phyloP scores from a whole-genome alignment of 257 asterid genomes.

The Fraxinus quadrangulata region DNA sequence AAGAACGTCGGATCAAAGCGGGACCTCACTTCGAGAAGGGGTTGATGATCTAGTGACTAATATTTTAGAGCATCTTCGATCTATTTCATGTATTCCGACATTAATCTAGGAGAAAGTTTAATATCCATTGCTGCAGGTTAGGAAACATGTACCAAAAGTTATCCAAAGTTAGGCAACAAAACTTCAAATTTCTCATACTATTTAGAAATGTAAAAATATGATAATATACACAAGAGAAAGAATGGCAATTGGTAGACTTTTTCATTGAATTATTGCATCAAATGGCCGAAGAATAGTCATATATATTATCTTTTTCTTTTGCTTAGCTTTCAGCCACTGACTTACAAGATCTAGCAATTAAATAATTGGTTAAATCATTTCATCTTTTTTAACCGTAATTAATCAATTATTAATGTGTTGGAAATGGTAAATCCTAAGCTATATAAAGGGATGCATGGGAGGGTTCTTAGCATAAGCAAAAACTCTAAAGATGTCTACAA shows the following conservation, averaged over 20 bases:
- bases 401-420: not conserved
- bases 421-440: slow-evolving; percentile 29
- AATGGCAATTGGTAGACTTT: slow-evolving; percentile 26
- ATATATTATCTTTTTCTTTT: not conserved
- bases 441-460: slow-evolving; percentile 25
- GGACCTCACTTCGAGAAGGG: no score
- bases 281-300: not conserved
- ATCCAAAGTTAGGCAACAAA: slow-evolving; percentile 15
- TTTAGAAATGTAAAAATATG: not conserved
- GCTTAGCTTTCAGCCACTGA: slow-evolving; percentile 16
- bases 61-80: no score
- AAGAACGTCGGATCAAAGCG: no score
- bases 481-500: slow-evolving; percentile 28
- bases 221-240: not conserved
- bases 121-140: no score
- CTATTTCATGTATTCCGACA: no score
- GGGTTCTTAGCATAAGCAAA: slow-evolving; percentile 10
- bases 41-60: no score
- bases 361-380: slow-evolving; percentile 9
- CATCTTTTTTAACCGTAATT: slow-evolving; percentile 12
- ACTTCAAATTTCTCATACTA: slow-evolving; percentile 7
- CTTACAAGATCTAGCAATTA: slow-evolving; percentile 11
- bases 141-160: not conserved
- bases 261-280: slow-evolving; percentile 26
- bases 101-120: no score